Base-by-base conservation (phyloP, 306 rosid genomes). In the Gynostemma pentaphyllum region DNA sequence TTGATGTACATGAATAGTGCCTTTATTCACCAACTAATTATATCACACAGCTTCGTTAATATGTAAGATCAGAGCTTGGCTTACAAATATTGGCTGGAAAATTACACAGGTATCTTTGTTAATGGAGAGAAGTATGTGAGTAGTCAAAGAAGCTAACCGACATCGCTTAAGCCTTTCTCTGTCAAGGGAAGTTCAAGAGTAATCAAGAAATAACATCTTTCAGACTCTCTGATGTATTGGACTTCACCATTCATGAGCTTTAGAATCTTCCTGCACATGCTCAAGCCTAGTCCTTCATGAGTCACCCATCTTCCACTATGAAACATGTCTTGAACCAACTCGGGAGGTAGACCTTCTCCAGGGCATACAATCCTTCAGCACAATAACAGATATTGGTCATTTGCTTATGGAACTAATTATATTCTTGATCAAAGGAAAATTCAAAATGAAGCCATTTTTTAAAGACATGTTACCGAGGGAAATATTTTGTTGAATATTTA, bases 271-370 rank as follows among this genome's bases (percentile, higher is more conserved):
- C 94, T 73, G 85, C 97, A 86, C 84, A 94, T 88, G 87, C 94
- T 88, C 68, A 94, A 79, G 64, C 94, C 99, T 42, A 88, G 72
- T 34, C 99, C 99, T 72, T 88, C 99, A 71, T 80, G 91, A 76
- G 85, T 88, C 81, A 53, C 75, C 95, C 99, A 88, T 50, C 67
- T 70, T 62, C 85, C 82, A 75, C 78, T 78, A 44, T 89, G 95
- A 70, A 88, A 89, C 99, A 94, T 88, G 81, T 94, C 99, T 62
- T 89, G 95, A 76, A 94, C 69, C 85, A 86, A 64, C 47, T 86
- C 95, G 42, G 95, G 71, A 4, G 99, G 97, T 66, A 94, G 84
- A 74, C 99, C 99, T 74, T 94, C 91, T 44, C 99, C 99, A 3
- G 99, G 97, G 82, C 95, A 88, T 53, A 78, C 94, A 72, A 94